Base-by-base conservation (phyloP, 306 rosid genomes). In the Medicago arabica region DNA sequence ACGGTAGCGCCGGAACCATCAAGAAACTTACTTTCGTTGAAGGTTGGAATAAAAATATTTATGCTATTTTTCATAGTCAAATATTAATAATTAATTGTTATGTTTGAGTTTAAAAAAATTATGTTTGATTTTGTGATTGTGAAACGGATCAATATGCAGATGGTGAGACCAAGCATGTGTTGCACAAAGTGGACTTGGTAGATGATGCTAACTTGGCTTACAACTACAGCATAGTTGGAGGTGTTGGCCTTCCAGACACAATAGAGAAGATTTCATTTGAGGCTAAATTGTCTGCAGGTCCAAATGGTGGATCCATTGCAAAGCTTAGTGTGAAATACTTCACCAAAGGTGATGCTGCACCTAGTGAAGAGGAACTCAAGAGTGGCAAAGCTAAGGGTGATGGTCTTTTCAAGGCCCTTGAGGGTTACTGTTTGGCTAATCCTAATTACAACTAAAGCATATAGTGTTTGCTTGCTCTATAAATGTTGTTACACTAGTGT, bases 331-430 rank as follows among this genome's bases (percentile, higher is more conserved):
- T 80, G 3, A 75, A 71, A 17, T 71, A 59, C 34, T 3, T 21
- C 15, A 66, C 80, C 12, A 83, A 83, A 59, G 84, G 84, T 0
- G 71, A 80, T 58, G 69, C 54, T 39, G 12, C 19, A 12, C 79
- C 84, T 0, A 28, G 7, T 28, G 84, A 83, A 2, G 79, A 80
- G n/a, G 82, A 79, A 31, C 61, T 75, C 65, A 75, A 65, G 50
- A 15, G 0, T n/a, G 84, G 73, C 2, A 79, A 83, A 17, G 84
- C 63, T 43, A 83, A 66, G 76, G 84, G 84, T 0, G 87, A 83
- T 15, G 67, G 69, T 31, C 79, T 83, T 46, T 83, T 83, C 74
- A 83, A 75, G 79, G 87, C 79, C 9, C 34, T 83, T 19, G 87
- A 83, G 69, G 81, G 76, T 16, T 83, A 79, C 18, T 39, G 73